Evolutionary conservation across 1,139 yeast species (phyloP).

Genomic region (Pichia sp.): DNA sequence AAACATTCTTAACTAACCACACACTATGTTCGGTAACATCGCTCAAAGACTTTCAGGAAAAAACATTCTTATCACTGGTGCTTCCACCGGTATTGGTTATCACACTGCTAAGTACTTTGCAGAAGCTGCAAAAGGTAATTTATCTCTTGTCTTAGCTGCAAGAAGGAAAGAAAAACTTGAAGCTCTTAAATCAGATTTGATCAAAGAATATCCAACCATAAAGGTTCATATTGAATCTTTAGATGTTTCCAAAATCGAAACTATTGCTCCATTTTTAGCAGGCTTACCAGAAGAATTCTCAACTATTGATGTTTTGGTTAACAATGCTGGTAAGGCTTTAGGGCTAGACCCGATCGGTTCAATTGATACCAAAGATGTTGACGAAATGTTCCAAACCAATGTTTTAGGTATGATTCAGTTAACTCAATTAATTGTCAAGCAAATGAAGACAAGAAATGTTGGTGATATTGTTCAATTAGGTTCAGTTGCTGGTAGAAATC

Average conservation of each 20-base stretch:
- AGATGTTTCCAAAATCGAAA: conserved; percentile 40
- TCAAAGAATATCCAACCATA: conserved; percentile 33
- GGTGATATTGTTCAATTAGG: conserved; percentile 48
- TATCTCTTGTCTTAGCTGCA: conserved; percentile 42
- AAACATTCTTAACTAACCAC: neutral
- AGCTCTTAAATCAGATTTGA: conserved; percentile 32
- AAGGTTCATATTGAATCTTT: conserved; percentile 34
- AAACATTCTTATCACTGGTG: conserved; percentile 31
- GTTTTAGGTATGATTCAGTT: conserved; percentile 43
- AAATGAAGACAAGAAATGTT: conserved; percentile 38
- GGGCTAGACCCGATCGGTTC: conserved; percentile 41
- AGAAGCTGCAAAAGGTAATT: conserved; percentile 41
- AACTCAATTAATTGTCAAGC: conserved; percentile 42
- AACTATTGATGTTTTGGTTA: conserved; percentile 42
- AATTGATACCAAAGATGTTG: conserved; percentile 35
- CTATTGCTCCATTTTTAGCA: conserved; percentile 37
- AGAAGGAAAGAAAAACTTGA: conserved; percentile 42
- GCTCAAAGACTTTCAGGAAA: conserved; percentile 51
- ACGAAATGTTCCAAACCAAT: conserved; percentile 44
- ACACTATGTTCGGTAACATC: conserved; percentile 44
- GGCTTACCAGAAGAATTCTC: conserved; percentile 39
- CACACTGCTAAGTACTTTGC: conserved; percentile 31
- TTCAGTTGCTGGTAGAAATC: conserved; percentile 46
- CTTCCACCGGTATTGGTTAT: conserved; percentile 37
- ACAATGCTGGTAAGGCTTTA: conserved; percentile 49